A percentile compares a stretch with the other conserved stretches of the same genome.
Conservation (phyloP, 1,284 basidiomycete genomes). For the Ceraceosorus guamensis region DNA sequence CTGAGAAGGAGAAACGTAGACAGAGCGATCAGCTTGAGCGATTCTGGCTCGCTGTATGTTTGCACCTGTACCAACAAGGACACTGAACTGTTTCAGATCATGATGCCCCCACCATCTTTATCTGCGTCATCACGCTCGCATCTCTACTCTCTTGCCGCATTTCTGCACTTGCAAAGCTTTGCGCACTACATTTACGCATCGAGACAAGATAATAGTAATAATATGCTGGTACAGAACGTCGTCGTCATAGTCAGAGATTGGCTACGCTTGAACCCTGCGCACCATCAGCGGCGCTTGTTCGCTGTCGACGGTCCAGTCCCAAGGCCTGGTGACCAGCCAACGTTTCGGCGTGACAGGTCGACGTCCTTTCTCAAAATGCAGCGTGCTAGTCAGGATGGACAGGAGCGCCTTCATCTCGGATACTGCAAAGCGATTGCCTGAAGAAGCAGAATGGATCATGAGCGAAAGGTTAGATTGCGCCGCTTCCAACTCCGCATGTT, state of each 20-base stretch:
- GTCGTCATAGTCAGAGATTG: too few relatives aligned
- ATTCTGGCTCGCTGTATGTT: conserved; percentile 45
- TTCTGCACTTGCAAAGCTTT: too few relatives aligned
- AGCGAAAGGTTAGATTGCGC: background rate
- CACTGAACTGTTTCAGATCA: too few relatives aligned
- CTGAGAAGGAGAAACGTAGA: conserved; percentile 5
- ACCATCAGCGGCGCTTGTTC: conserved; percentile 1
- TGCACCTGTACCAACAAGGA: conserved; percentile 18
- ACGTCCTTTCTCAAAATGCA: background rate
- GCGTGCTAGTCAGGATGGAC: background rate
- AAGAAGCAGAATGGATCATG: background rate
- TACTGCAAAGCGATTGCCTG: background rate
- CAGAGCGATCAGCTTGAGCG: conserved; percentile 25
- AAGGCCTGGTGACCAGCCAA: conserved; percentile 6
- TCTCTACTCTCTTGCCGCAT: too few relatives aligned
- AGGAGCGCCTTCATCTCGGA: conserved; percentile 6
- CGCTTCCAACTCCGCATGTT: too few relatives aligned
- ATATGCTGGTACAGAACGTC: too few relatives aligned
- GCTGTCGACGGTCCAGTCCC: background rate
- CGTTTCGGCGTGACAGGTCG: background rate
- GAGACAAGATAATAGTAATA: too few relatives aligned
- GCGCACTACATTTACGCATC: too few relatives aligned
- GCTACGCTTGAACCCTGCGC: too few relatives aligned
- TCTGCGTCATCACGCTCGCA: too few relatives aligned
- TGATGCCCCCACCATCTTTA: too few relatives aligned